phyloP scores from a whole-genome alignment of 345 rosid species.

The Populus nigra region DNA sequence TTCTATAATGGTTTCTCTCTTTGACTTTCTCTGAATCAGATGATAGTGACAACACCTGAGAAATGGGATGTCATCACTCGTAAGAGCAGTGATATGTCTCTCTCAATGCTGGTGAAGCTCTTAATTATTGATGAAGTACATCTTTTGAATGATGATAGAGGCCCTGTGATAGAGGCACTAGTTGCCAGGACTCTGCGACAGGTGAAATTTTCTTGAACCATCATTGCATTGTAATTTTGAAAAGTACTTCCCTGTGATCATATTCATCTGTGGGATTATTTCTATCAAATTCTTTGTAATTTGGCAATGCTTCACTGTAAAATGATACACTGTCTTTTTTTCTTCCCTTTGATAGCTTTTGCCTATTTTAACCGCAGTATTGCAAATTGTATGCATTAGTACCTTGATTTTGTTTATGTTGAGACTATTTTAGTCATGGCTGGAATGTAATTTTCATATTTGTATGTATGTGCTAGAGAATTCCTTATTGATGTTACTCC shows the following conservation, averaged over 20 bases:
- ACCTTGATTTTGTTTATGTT: too few relatives aligned
- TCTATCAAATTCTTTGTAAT: too few relatives aligned
- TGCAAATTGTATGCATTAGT: too few relatives aligned
- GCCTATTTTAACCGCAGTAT: too few relatives aligned
- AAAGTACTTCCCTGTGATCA: background rate
- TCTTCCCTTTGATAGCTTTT: too few relatives aligned
- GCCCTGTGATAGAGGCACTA: slow-evolving; percentile 94
- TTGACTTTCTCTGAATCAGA: slow-evolving; percentile 41
- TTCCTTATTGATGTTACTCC: too few relatives aligned
- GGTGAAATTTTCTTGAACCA: slow-evolving; percentile 43
- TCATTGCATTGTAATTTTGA: background rate
- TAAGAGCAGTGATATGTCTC: slow-evolving; percentile 97
- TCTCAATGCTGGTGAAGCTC: slow-evolving; percentile 95
- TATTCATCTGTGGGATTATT: background rate
- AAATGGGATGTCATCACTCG: slow-evolving; percentile 99
- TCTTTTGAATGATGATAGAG: slow-evolving; percentile 98
- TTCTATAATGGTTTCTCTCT: slow-evolving; percentile 15
- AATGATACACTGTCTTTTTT: too few relatives aligned
- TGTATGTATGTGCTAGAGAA: too few relatives aligned
- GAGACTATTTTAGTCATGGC: too few relatives aligned
- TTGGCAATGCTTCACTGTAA: too few relatives aligned
- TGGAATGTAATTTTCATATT: too few relatives aligned
- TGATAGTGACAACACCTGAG: slow-evolving; percentile 99
- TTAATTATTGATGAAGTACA: slow-evolving; percentile 97
- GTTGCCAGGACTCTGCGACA: slow-evolving; percentile 98